These are phyloP conservation scores for Kuraishia ogatae DNA, from an alignment of 805 yeast species.

Conservation along the genomic window DNA sequence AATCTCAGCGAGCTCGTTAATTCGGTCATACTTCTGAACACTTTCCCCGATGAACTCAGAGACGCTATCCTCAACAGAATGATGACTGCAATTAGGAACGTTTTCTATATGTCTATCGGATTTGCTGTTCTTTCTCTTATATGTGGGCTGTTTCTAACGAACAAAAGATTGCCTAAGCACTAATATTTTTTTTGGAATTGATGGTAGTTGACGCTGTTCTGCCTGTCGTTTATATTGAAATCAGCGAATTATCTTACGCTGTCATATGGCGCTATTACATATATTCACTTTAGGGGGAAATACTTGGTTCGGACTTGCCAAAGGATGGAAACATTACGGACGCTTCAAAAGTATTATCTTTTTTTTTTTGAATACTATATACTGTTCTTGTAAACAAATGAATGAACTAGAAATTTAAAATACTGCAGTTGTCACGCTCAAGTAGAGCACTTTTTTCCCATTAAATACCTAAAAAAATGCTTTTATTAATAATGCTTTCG, in stretches of 20 bases:
- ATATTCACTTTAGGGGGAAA: conserved; percentile 55
- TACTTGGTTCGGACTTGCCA: conserved; percentile 45
- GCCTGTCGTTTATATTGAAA: conserved; percentile 88
- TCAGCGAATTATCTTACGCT: conserved; percentile 86
- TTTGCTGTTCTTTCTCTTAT: conserved; percentile 24
- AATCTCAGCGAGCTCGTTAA: neutral
- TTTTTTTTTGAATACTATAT: no score
- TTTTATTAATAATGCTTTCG: no score
- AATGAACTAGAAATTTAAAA: no score
- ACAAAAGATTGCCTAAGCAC: conserved; percentile 29
- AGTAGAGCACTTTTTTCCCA: no score
- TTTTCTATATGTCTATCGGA: conserved; percentile 31
- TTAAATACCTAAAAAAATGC: no score
- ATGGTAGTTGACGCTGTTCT: conserved; percentile 42
- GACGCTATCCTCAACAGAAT: conserved; percentile 12
- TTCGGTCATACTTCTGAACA: neutral
- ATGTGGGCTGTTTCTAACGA: conserved; percentile 27
- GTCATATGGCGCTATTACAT: conserved; percentile 48
- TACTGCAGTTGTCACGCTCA: no score
- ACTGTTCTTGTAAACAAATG: no score
- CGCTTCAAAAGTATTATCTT: no score
- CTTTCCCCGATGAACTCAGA: conserved; percentile 7
- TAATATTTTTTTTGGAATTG: conserved; percentile 5
- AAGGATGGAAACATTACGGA: conserved; percentile 18
- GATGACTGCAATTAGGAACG: conserved; percentile 29